Evolutionary conservation across 2,329 filamentous ascomycete species (phyloP), one percentile per base, ranked within the genome.

Genomic region (Fusarium sp.): DNA sequence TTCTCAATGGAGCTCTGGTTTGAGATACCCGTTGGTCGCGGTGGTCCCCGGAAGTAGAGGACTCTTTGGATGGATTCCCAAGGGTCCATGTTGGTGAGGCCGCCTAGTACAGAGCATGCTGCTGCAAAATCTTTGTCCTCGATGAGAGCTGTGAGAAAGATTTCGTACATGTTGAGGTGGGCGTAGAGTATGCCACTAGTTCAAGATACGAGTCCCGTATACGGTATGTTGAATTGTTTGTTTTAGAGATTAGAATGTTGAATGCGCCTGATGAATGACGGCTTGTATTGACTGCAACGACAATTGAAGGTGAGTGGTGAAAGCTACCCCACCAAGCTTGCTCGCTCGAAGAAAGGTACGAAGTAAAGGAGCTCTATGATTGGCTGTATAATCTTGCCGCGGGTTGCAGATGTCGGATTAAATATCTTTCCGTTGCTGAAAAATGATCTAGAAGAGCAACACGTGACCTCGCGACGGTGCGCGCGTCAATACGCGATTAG

Each of bases 111-210:
- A 2, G 84, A 81, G 55, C 84, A 82, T 20, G 83, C 84, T 59
- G 78, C 81, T 49, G 79, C 76, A 36, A 86, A 80, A 69, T 88
- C 85, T 61, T 77, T 79, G 56, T 85, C 82, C 18, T 81, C 79
- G 54, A 90, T 81, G 45, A 83, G 75, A 11, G 85, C 83, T 6
- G 86, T 86, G 59, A 89, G 81, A 70, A 88, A 89, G 18, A 89
- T 78, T 76, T 89, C 87, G 72, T 88, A 84, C 86, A 59, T 52
- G 41, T 18, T 41, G 23, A 23, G 30, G 7, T 13, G 10, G 16
- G 16, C 16, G 28, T 10, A 45, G 41, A 30, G 26, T 23, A 26
- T 13, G 16, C 13, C 2, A 4, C 26, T 30, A 23, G 23, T 23
- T 23, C 23, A 23, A 23, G 23, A 23, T 6, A 23, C 4, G 5